Evolutionary conservation across 148 eudicot species (phyloP).

Genomic region (Chenopodium formosanum): DNA sequence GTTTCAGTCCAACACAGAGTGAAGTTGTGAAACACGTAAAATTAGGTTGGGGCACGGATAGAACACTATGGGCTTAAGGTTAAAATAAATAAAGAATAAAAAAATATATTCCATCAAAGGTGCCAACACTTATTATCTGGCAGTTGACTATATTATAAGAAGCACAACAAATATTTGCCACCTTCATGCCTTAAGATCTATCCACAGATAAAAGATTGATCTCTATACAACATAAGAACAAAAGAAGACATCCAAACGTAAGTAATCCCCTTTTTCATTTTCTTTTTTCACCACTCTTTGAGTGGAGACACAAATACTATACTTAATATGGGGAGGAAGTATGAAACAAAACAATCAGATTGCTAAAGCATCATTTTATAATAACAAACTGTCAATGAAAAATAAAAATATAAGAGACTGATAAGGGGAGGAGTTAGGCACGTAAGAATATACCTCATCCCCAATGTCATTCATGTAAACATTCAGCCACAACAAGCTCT

Average conservation of each 20-base stretch:
- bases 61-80: neutral
- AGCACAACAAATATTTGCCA: neutral
- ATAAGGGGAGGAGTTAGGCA: neutral
- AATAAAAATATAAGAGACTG: conserved; percentile 2
- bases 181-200: neutral
- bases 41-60: neutral
- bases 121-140: neutral
- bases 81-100: too few relatives aligned
- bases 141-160: neutral
- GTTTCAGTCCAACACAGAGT: neutral
- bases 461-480: conserved; percentile 89
- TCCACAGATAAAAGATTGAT: neutral
- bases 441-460: conserved; percentile 66
- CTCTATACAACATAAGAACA: neutral
- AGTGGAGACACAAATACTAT: neutral
- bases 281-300: neutral
- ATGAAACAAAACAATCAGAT: neutral
- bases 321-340: neutral
- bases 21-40: neutral
- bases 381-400: neutral
- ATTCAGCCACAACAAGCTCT: conserved; percentile 69
- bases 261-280: neutral
- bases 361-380: neutral
- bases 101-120: neutral
- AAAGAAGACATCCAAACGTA: neutral